These are phyloP conservation scores for Sphagnum fallax DNA, from an alignment of 228 moss, liverwort and hornwort genomes.

Conservation along the genomic window DNA sequence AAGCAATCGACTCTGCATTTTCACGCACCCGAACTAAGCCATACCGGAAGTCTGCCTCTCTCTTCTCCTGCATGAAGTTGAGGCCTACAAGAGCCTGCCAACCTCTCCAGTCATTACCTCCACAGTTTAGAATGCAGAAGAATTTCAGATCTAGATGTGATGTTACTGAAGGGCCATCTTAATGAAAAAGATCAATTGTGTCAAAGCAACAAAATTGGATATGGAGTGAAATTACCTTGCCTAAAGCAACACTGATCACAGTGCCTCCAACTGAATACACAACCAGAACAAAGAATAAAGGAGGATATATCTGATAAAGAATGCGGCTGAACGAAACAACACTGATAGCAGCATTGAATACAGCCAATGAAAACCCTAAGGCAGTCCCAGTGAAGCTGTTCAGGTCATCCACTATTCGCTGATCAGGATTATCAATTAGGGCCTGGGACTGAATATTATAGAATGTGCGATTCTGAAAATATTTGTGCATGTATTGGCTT, in stretches of 20 bases:
- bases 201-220: no score
- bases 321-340: conserved; percentile 88
- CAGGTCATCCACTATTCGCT: conserved; percentile 83
- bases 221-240: conserved; percentile 49
- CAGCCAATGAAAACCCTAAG: conserved; percentile 63
- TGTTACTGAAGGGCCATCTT: no score
- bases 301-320: conserved; percentile 86
- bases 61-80: conserved; percentile 88
- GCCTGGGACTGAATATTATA: conserved; percentile 84
- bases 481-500: conserved; percentile 60
- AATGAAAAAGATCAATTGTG: no score
- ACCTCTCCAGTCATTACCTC: conserved; percentile 4
- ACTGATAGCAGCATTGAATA: conserved; percentile 79
- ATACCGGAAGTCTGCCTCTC: conserved; percentile 77
- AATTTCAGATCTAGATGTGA: no score
- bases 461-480: conserved; percentile 76
- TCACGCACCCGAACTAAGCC: conserved; percentile 72
- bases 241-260: conserved; percentile 66
- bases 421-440: conserved; percentile 89
- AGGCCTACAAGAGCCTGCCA: conserved; percentile 75
- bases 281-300: conserved; percentile 74
- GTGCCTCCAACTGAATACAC: conserved; percentile 82
- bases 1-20: conserved; percentile 95
- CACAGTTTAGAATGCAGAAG: no score
- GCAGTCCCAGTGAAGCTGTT: conserved; percentile 73